A percentile compares a stretch with the other conserved stretches of the same genome.
Conservation (phyloP, 371 early-diverging fungal species). For the Apophysomyces ossiformis region DNA sequence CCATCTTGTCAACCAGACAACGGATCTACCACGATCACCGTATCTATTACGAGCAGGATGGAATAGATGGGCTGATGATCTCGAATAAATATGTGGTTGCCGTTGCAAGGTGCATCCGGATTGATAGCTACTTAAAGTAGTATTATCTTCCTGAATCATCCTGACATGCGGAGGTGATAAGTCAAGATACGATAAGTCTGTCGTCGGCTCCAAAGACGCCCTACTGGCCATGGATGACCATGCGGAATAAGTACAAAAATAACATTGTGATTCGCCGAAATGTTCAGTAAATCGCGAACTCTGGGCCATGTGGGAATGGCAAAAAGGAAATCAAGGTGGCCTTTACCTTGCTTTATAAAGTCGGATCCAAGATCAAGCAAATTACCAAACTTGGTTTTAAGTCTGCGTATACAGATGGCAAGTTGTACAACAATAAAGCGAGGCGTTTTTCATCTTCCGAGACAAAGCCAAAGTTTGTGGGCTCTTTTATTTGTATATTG, state of each 20-base stretch:
- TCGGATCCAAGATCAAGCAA: constrained; percentile 4
- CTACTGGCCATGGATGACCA: neutral
- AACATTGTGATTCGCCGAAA: neutral
- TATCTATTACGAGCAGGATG: too few species aligned
- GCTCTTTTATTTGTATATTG: neutral
- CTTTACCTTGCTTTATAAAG: constrained; percentile 4
- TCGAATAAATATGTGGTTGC: neutral
- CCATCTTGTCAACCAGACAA: too few species aligned
- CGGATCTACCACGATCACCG: too few species aligned
- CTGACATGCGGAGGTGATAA: neutral
- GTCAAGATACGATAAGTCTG: too few species aligned
- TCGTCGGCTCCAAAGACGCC: neutral
- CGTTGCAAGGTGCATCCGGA: constrained; percentile 5
- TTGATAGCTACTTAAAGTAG: constrained; percentile 3
- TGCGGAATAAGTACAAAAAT: neutral
- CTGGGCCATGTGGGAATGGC: neutral
- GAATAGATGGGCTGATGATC: neutral
- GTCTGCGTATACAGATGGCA: neutral
- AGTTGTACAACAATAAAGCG: constrained; percentile 6
- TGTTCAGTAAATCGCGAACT: constrained; percentile 4
- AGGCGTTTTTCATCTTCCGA: constrained; percentile 6
- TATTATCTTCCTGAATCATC: neutral
- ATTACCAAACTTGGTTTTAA: neutral
- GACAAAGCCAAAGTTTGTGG: neutral
- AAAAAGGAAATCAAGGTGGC: neutral